phyloP scores from a whole-genome alignment of 2,329 filamentous ascomycete species.

The Gnomoniopsis smithogilvyi region DNA sequence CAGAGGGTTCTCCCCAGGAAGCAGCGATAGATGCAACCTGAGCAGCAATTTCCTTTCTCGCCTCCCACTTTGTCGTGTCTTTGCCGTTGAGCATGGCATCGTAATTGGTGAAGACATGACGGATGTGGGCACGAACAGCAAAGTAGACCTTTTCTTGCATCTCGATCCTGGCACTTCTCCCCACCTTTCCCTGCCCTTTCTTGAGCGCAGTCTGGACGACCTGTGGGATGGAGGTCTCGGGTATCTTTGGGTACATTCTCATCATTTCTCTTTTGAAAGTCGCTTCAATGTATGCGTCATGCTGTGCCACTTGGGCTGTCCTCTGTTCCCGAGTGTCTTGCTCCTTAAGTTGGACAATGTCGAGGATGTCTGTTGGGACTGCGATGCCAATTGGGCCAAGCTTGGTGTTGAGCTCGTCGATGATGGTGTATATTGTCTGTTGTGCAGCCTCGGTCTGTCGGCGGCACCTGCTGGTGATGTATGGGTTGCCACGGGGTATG shows the following conservation, averaged over 20 bases:
- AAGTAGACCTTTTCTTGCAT: constrained; percentile 38
- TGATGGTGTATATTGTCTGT: neutral
- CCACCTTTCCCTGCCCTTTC: constrained; percentile 45
- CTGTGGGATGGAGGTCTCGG: constrained; percentile 27
- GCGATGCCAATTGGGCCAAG: constrained; percentile 31
- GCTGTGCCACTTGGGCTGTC: constrained; percentile 28
- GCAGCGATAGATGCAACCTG: constrained; percentile 19
- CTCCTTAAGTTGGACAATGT: constrained; percentile 27
- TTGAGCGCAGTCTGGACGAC: constrained; percentile 39
- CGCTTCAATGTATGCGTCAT: constrained; percentile 30
- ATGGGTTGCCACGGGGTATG: neutral
- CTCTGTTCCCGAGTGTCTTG: constrained; percentile 28
- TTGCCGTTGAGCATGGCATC: constrained; percentile 32
- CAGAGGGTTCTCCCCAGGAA: constrained; percentile 18
- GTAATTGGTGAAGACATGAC: constrained; percentile 46
- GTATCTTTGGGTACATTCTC: constrained; percentile 37
- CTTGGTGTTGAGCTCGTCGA: neutral
- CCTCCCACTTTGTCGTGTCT: constrained; percentile 11
- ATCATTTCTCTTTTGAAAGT: constrained; percentile 33
- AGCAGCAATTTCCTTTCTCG: constrained; percentile 18
- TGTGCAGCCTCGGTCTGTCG: neutral
- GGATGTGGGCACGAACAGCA: constrained; percentile 46
- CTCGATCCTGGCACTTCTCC: constrained; percentile 36
- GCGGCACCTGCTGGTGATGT: neutral
- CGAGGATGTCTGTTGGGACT: constrained; percentile 32